phyloP scores from a whole-genome alignment of 2,329 filamentous ascomycete genomes.

The Pseudogymnoascus sp. region DNA sequence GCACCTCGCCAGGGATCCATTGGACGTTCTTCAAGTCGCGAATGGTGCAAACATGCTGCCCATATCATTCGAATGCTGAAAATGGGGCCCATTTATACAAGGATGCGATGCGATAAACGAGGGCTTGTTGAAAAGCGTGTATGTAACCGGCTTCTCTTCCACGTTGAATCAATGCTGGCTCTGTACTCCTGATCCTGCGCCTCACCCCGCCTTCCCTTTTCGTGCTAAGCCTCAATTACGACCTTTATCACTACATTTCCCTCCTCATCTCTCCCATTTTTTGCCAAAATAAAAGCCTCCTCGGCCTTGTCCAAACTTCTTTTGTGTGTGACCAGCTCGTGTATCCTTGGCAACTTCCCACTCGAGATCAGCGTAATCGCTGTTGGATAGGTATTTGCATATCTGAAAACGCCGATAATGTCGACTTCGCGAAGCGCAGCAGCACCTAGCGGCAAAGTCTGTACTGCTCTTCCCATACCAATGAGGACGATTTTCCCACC shows the following conservation, averaged over 20 bases:
- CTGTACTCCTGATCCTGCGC: background rate
- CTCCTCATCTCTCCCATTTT: conserved; percentile 58
- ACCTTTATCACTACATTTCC: conserved; percentile 68
- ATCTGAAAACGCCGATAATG: conserved; percentile 70
- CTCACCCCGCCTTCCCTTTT: background rate
- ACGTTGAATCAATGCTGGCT: background rate
- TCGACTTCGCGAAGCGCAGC: conserved; percentile 70
- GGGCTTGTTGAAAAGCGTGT: background rate
- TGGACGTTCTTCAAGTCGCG: background rate
- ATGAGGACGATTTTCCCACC: conserved; percentile 71
- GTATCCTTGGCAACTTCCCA: conserved; percentile 52
- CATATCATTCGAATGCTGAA: background rate
- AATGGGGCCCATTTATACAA: background rate
- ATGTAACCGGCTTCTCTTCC: background rate
- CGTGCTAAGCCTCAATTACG: conserved; percentile 47
- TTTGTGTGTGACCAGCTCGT: conserved; percentile 66
- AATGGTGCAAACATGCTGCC: background rate
- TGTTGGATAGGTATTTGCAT: conserved; percentile 67
- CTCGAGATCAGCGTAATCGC: conserved; percentile 55
- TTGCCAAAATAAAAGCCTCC: conserved; percentile 63
- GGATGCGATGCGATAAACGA: background rate
- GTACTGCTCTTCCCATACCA: conserved; percentile 71
- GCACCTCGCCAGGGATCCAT: background rate
- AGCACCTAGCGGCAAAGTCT: conserved; percentile 65
- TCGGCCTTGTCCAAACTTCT: conserved; percentile 55